Evolutionary conservation across 2,329 filamentous ascomycete species (phyloP).

Genomic region (Xylariales sp.): DNA sequence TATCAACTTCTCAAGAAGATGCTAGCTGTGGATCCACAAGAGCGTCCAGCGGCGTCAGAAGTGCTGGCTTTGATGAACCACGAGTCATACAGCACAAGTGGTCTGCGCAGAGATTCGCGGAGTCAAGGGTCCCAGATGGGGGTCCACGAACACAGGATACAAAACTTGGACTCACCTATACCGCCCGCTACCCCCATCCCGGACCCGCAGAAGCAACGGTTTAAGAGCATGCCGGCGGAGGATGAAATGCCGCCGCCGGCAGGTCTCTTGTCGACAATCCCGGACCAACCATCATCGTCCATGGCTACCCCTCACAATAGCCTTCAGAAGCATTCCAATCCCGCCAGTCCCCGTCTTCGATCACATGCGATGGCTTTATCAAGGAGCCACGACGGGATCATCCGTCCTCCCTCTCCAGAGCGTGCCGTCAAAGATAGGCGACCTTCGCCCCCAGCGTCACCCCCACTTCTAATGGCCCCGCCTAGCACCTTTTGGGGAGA

Average conservation of each 20-base stretch:
- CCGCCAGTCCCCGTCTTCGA: slow-evolving; percentile 23
- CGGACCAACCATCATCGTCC: slow-evolving; percentile 21
- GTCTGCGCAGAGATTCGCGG: slow-evolving; percentile 27
- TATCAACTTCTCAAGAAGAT: slow-evolving; percentile 81
- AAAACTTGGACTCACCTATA: slow-evolving; percentile 51
- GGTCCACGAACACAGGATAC: slow-evolving; percentile 42
- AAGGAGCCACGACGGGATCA: slow-evolving; percentile 34
- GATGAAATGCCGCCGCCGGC: slow-evolving; percentile 8
- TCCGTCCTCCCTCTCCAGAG: slow-evolving; percentile 25
- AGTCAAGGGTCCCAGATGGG: slow-evolving; percentile 33
- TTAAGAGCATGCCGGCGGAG: slow-evolving; percentile 11
- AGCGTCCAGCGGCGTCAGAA: slow-evolving; percentile 80
- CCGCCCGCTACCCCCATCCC: slow-evolving; percentile 43
- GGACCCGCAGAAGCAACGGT: slow-evolving; percentile 27
- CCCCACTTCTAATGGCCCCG: slow-evolving; percentile 46
- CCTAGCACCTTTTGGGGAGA: slow-evolving; percentile 31
- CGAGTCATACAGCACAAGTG: slow-evolving; percentile 50
- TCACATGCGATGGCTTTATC: slow-evolving; percentile 34
- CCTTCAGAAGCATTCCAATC: slow-evolving; percentile 25
- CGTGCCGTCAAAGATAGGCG: slow-evolving; percentile 10
- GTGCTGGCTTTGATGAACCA: slow-evolving; percentile 75
- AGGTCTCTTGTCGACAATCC: slow-evolving; percentile 13
- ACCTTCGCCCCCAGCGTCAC: slow-evolving; percentile 14
- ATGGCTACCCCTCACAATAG: slow-evolving; percentile 21
- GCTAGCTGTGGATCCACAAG: slow-evolving; percentile 69